Percentiles rank a stretch among this genome's conserved stretches.
phyloP scores from a whole-genome alignment of 2,329 filamentous ascomycete genomes.

The Paecilomyces dactylethromorphus region DNA sequence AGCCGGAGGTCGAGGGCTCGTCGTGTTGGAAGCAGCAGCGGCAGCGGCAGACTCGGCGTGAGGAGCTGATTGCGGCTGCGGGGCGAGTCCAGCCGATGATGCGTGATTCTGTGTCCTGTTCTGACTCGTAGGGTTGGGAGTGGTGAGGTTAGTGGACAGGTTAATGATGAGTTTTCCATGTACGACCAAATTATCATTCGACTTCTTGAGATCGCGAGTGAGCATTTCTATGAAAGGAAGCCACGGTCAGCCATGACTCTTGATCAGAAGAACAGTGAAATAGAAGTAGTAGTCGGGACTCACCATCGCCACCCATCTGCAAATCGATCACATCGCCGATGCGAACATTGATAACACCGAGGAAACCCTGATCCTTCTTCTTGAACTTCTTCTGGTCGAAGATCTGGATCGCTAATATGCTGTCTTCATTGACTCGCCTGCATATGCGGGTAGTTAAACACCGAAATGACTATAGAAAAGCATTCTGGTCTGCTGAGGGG shows the following conservation, averaged over 20 bases:
- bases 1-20: constrained; percentile 27
- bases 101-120: constrained; percentile 28
- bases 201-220: constrained; percentile 93
- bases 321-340: constrained; percentile 93
- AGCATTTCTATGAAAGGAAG: constrained; percentile 69
- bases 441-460: constrained; percentile 6
- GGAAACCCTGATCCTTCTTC: constrained; percentile 99
- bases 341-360: constrained; percentile 94
- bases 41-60: constrained; percentile 20
- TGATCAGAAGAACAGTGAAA: constrained; percentile 4
- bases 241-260: constrained; percentile 19
- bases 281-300: constrained; percentile 22
- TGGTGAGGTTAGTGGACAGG: constrained; percentile 79
- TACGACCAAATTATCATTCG: constrained; percentile 94
- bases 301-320: constrained; percentile 84
- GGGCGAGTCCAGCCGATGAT: constrained; percentile 33
- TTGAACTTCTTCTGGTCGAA: constrained; percentile 99
- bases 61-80: constrained; percentile 24
- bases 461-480: constrained; percentile 1
- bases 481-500: background rate
- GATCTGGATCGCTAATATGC: constrained; percentile 94
- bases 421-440: constrained; percentile 87
- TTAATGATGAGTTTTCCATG: constrained; percentile 97
- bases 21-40: constrained; percentile 24
- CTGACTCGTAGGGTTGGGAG: constrained; percentile 53